These are phyloP conservation scores for Fomitopsis serialis DNA, from an alignment of 768 basidiomycete genomes.

Conservation along the genomic window DNA sequence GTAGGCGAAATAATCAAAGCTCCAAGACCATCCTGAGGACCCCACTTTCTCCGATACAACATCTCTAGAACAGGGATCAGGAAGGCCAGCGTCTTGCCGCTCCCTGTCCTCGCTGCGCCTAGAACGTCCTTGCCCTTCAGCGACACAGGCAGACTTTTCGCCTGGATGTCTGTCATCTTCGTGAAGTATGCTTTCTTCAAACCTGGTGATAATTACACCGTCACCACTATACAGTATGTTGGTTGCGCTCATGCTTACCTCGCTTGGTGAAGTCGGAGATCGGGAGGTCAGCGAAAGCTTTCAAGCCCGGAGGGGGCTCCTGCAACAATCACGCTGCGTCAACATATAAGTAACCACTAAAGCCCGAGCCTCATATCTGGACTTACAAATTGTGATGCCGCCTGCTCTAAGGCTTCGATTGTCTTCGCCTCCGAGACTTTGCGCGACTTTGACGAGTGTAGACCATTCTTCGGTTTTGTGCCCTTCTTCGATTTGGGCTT, in stretches of 20 bases:
- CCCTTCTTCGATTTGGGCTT: conserved; percentile 8
- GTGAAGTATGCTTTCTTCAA: conserved; percentile 84
- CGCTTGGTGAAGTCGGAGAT: conserved; percentile 72
- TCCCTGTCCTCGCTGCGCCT: conserved; percentile 66
- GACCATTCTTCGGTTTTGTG: conserved; percentile 7
- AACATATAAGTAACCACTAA: conserved; percentile 11
- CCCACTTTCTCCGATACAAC: conserved; percentile 63
- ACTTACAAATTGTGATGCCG: conserved; percentile 48
- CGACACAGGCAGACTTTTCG: conserved; percentile 51
- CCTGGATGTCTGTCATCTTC: conserved; percentile 80
- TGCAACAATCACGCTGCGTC: conserved; percentile 5
- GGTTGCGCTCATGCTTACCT: conserved; percentile 34
- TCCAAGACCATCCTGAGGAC: conserved; percentile 70
- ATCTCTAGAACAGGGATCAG: conserved; percentile 62
- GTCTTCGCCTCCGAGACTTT: conserved; percentile 43
- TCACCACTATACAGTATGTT: too few relatives aligned
- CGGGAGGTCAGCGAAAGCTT: conserved; percentile 68
- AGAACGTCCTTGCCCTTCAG: conserved; percentile 62
- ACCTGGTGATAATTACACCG: conserved; percentile 38
- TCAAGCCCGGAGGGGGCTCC: conserved; percentile 47
- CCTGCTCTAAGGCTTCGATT: conserved; percentile 43
- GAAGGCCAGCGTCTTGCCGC: conserved; percentile 73
- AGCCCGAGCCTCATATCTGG: neutral
- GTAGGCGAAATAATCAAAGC: conserved; percentile 94
- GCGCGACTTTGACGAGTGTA: conserved; percentile 30